Base-by-base conservation (phyloP, 139 green algal species). In the Chlamydomonas sp. region DNA sequence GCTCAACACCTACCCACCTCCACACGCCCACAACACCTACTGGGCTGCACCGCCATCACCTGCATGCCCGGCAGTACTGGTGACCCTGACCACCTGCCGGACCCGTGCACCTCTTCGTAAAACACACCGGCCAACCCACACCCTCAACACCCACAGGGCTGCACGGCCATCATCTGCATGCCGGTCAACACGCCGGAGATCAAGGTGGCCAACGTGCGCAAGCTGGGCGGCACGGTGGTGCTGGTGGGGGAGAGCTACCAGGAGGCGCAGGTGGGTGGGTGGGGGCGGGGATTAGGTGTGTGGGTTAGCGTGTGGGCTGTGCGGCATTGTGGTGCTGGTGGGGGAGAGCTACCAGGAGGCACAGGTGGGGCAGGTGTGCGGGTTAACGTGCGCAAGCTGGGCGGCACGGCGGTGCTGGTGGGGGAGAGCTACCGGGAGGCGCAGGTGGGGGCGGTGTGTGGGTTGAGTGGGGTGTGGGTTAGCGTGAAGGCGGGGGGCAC, bases 321-420 rank as follows among this genome's bases (percentile, higher is more conserved):
- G 98, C 4, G 98, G 95, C 12, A 92, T 90, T 61, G 97, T 99
- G 67, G 94, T 98, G 90, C 93, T 99, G 80, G 94, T 98, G 63
- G 98, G 98, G 0, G 98, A 99, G 85, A 95, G 89, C 31, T 99
- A 99, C 90, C 95, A 97, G 83, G 98, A 98, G 90, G 97, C 96
- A 18, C 96, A 99, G 93, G 92, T 89, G 77, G 57, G 31, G 31
- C 31, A 49, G 31, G 31, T 49, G 31, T 49, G 31, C 31, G 31
- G 31, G 31, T 49, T 49, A 49, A 49, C 31, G 31, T 49, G 31
- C 31, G 31, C 31, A 49, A 49, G 66, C 91, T 99, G 74, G 98
- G 98, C 4, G 98, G 95, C 12, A 92, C 90, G 63, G 97, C 99
- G 67, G 94, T 98, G 90, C 93, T 99, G 80, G 94, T 98, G 63